phyloP scores from a whole-genome alignment of 768 basidiomycete genomes.

The Suillus americanus region DNA sequence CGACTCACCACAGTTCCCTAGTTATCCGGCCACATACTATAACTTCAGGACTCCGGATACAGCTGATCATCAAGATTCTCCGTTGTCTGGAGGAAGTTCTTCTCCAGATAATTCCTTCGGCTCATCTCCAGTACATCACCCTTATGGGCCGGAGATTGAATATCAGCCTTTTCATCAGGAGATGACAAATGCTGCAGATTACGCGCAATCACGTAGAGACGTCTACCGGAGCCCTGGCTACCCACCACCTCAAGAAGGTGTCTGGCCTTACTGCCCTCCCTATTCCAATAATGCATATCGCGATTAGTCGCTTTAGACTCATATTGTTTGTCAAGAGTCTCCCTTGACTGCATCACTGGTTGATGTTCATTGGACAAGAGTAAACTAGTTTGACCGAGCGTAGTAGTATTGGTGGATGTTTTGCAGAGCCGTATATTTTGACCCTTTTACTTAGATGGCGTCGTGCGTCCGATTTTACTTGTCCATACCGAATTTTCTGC shows the following conservation, averaged over 20 bases:
- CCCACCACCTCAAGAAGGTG: background rate
- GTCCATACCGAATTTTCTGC: background rate
- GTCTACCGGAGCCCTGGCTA: background rate
- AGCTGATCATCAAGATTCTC: slow-evolving; percentile 1
- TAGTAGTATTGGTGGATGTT: background rate
- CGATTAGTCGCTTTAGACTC: background rate
- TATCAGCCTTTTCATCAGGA: background rate
- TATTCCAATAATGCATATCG: background rate
- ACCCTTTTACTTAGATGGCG: background rate
- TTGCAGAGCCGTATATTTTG: background rate
- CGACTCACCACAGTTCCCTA: background rate
- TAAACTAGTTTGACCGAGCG: background rate
- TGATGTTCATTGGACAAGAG: background rate
- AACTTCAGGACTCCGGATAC: background rate
- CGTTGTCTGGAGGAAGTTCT: background rate
- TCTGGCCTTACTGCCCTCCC: background rate
- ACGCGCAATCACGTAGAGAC: background rate
- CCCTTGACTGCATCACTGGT: background rate
- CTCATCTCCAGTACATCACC: background rate
- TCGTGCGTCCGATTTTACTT: background rate
- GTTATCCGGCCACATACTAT: background rate
- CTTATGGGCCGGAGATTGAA: background rate
- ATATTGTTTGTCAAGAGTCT: background rate
- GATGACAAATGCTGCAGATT: background rate
- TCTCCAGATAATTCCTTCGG: background rate